Base-by-base conservation (phyloP, 805 yeast genomes). In the Pichia ethanolica region DNA sequence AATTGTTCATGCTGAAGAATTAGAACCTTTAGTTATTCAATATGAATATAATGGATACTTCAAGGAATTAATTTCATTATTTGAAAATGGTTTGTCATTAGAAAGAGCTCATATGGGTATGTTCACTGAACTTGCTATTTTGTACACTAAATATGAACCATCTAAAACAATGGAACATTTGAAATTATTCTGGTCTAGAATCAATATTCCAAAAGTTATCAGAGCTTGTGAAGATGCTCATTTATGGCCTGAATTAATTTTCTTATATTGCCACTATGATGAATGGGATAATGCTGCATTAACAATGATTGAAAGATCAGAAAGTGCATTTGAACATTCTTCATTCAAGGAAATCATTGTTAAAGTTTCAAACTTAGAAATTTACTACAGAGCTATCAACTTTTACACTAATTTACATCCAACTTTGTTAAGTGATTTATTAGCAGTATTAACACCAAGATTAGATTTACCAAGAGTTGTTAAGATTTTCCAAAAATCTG, bases 51-150 rank as follows among this genome's bases (percentile, higher is more conserved):
- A 84, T 57, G 99, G 99, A 41, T 88, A 89, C 70, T 90, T 90
- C 71, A 86, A 82, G 57, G 96, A 93, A 73, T 76, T 93, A 56
- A 87, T 91, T 55, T 81, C 97, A 14, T 78, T 93, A 61, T 89
- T 93, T 61, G 99, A 93, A 70, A 91, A 89, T 60, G 98, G 98
- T 56, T 77, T 93, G 52, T 95, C 96, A 39, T 77, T 93, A 59
- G 99, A 93, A 74, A 86, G 99, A 68, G 99, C 99, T 37, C 99
- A 93, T 66, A 93, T 93, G 99, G 99, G 98, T 59, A 91, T 93
- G 97, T 93, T 93, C 68, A 93, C 99, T 10, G 97, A 90, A 70
- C 77, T 93, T 60, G 96, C 98, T 26, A 77, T 87, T 44, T 74
- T 93, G 59, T 93, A 91, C 72, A 79, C 95, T 56, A 91, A 90